Evolutionary conservation across 208 protist genomes (phyloP), one percentile per base, ranked within the genome.

Genomic region (Crithidia expoeki): DNA sequence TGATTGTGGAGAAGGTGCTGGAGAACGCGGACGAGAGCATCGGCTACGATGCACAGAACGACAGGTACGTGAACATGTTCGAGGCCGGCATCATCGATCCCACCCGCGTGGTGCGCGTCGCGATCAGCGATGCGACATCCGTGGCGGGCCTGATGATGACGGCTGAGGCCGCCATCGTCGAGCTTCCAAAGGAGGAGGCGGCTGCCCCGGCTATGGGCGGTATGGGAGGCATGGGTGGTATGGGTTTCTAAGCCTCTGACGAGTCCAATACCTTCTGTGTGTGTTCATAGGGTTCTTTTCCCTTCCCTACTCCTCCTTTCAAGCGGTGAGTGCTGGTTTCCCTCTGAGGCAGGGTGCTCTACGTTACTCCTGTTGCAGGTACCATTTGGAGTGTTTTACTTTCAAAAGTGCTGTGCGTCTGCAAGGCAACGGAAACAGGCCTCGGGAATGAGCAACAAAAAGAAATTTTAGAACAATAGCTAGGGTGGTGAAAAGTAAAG

Each of bases 1-100:
- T 99, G 52, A 90, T 99, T 74, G 96, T 99, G 36, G 90, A 98
- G 77, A 98, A 99, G 74, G 74, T 99, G n/a, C 80, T 99, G 14
- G 84, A 94, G 60, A 59, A 80, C 47, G 38, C 55, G 10, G 86
- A 99, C 61, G 57, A 42, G 30, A 65, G 80, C 47, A 68, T 92
- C 38, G 98, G 98, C 81, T 99, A 96, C 87, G 95, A 99, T 74
- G 97, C 97, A 40, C 76, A 79, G 67, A 98, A 86, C 56, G 85
- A 92, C 81, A 68, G 96, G 74, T 99, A 98, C 85, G 88, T 92
- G 73, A 94, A 99, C 89, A 99, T 99, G 98, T 90, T 99, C 76
- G 78, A 98, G 50, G 89, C 93, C 14, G 99, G 99, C 78, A 99
- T 99, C 78, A 98, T 99, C 79, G 99, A 99, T 87, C 99, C 99